Evolutionary conservation across 441 rosid genomes (phyloP).

Genomic region (Populus trichocarpa): DNA sequence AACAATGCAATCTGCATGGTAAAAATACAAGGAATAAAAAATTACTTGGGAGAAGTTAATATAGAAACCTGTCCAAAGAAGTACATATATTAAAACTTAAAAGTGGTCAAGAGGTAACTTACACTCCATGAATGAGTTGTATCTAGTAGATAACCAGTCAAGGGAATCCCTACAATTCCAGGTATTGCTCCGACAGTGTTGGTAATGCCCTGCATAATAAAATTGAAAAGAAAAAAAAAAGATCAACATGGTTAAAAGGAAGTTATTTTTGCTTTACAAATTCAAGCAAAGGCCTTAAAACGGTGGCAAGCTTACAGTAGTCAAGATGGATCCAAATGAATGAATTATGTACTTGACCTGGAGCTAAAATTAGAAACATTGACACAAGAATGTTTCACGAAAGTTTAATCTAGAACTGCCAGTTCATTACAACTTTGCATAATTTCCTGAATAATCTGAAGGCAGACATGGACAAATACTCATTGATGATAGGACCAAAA

Average conservation of each 20-base stretch:
- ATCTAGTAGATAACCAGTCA: slow-evolving; percentile 90
- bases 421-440: neutral
- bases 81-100: neutral
- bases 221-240: slow-evolving; percentile 9
- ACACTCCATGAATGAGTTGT: slow-evolving; percentile 95
- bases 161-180: slow-evolving; percentile 86
- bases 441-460: neutral
- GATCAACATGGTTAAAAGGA: neutral
- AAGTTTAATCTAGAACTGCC: neutral
- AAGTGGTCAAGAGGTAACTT: slow-evolving; percentile 32
- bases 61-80: neutral
- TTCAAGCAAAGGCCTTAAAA: slow-evolving; percentile 2
- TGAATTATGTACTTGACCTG: neutral
- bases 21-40: slow-evolving; percentile 6
- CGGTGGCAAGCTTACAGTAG: neutral
- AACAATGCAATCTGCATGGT: slow-evolving; percentile 63
- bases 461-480: neutral
- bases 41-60: neutral
- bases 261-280: neutral
- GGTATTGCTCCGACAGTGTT: slow-evolving; percentile 93
- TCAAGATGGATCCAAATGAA: neutral
- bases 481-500: neutral
- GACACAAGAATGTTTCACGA: neutral
- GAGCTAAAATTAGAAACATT: neutral
- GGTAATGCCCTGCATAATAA: slow-evolving; percentile 67